These are phyloP conservation scores for Colletotrichum agaves DNA, from an alignment of 2,329 filamentous ascomycete species.

Conservation along the genomic window DNA sequence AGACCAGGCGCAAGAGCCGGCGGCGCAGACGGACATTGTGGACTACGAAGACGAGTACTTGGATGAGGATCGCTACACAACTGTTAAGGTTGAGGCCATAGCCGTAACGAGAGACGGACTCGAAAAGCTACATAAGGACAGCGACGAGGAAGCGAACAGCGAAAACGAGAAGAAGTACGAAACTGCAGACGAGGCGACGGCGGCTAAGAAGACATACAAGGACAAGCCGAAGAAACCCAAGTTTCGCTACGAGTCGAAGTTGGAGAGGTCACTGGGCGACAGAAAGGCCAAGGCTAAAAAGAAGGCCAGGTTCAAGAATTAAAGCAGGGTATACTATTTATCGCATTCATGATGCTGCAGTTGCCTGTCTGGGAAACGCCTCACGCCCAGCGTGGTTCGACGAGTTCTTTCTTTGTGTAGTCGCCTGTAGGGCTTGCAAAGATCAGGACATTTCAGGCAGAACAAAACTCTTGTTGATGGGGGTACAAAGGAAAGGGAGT, in stretches of 20 bases:
- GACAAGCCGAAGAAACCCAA: constrained; percentile 71
- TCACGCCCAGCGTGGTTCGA: constrained; percentile 33
- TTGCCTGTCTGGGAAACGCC: constrained; percentile 12
- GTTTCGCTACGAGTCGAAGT: constrained; percentile 92
- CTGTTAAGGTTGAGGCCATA: constrained; percentile 92
- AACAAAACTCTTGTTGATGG: constrained; percentile 35
- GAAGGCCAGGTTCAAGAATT: constrained; percentile 45
- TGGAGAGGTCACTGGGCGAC: constrained; percentile 79
- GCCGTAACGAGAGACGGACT: constrained; percentile 81
- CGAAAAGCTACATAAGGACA: constrained; percentile 55
- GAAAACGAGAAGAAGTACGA: constrained; percentile 37
- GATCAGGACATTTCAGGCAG: constrained; percentile 21
- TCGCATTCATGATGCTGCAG: constrained; percentile 27
- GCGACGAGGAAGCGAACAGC: constrained; percentile 47
- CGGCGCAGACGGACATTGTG: constrained; percentile 61
- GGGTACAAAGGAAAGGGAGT: constrained; percentile 30
- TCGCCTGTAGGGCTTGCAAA: constrained; percentile 12
- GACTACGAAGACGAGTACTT: constrained; percentile 94
- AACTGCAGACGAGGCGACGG: constrained; percentile 45
- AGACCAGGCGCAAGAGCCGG: constrained; percentile 56
- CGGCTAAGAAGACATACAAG: constrained; percentile 69
- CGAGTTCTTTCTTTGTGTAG: constrained; percentile 1
- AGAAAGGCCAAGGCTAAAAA: constrained; percentile 78
- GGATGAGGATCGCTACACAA: constrained; percentile 95
- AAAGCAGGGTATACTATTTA: constrained; percentile 32